phyloP scores from a whole-genome alignment of 192 early-diverging fungal species.

The Entomortierella beljakovae region DNA sequence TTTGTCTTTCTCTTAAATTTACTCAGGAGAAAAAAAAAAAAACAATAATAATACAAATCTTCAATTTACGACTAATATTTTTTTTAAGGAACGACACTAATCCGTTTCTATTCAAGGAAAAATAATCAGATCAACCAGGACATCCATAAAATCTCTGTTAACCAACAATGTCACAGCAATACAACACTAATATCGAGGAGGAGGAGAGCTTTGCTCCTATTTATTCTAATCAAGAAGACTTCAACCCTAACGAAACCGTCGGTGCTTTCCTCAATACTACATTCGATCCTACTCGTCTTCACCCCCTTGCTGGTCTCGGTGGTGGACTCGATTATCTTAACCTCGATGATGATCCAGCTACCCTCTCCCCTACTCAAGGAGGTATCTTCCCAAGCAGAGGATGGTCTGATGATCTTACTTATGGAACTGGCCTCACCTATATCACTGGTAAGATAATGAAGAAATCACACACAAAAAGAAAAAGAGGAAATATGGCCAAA shows the following conservation, averaged over 20 bases:
- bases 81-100: too few species aligned
- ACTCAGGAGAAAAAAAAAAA: neutral
- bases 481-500: too few species aligned
- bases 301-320: conserved; percentile 65
- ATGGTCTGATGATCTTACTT: conserved; percentile 85
- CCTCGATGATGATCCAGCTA: conserved; percentile 52
- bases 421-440: conserved; percentile 86
- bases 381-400: conserved; percentile 79
- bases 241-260: conserved; percentile 60
- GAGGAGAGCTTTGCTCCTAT: conserved; percentile 52
- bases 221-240: conserved; percentile 53
- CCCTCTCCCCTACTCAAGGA: conserved; percentile 44
- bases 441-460: conserved; percentile 62
- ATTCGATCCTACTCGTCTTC: conserved; percentile 57
- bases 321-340: conserved; percentile 68
- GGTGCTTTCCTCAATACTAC: conserved; percentile 62
- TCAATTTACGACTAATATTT: too few species aligned
- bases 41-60: neutral
- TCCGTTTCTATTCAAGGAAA: neutral
- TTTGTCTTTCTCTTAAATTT: neutral
- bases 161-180: conserved; percentile 38
- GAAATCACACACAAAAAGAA: neutral
- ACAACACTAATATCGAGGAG: conserved; percentile 49
- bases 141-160: neutral
- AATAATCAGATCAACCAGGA: conserved; percentile 1